phyloP scores from a whole-genome alignment of 2,329 filamentous ascomycete species.

The Microsporum canis region DNA sequence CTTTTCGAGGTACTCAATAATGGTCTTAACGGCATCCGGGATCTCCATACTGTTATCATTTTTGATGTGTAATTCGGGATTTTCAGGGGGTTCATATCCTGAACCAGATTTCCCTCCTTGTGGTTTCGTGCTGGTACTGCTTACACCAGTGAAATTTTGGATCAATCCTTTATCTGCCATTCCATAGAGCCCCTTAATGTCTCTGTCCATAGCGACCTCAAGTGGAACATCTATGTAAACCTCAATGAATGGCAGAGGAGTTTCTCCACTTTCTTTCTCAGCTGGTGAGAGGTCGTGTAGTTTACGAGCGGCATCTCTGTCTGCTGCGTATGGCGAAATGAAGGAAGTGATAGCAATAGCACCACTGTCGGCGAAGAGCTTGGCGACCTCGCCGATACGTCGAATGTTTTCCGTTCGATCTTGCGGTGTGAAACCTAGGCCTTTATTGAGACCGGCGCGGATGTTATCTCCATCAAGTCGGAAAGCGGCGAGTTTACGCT shows the following conservation, averaged over 20 bases:
- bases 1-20: slow-evolving; percentile 64
- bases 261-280: neutral
- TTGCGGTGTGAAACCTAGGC: slow-evolving; percentile 84
- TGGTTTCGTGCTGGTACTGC: too few relatives aligned
- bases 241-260: slow-evolving; percentile 74
- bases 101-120: slow-evolving; percentile 42
- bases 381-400: slow-evolving; percentile 89
- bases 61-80: slow-evolving; percentile 63
- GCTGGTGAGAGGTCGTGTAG: too few relatives aligned
- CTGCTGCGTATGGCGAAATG: slow-evolving; percentile 86
- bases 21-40: slow-evolving; percentile 70
- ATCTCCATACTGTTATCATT: slow-evolving; percentile 74
- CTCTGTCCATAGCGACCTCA: slow-evolving; percentile 41
- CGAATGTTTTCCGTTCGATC: slow-evolving; percentile 98
- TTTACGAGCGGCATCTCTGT: too few relatives aligned
- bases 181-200: too few relatives aligned
- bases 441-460: slow-evolving; percentile 94
- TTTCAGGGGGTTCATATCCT: slow-evolving; percentile 81
- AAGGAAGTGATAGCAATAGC: slow-evolving; percentile 88
- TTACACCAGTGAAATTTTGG: slow-evolving; percentile 93
- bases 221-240: too few relatives aligned
- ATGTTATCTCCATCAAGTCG: slow-evolving; percentile 97
- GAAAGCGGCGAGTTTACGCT: slow-evolving; percentile 72
- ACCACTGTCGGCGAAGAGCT: slow-evolving; percentile 85
- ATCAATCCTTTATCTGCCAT: slow-evolving; percentile 49